Base-by-base conservation (phyloP, 306 rosid species). In the Cucurbita ficifolia region DNA sequence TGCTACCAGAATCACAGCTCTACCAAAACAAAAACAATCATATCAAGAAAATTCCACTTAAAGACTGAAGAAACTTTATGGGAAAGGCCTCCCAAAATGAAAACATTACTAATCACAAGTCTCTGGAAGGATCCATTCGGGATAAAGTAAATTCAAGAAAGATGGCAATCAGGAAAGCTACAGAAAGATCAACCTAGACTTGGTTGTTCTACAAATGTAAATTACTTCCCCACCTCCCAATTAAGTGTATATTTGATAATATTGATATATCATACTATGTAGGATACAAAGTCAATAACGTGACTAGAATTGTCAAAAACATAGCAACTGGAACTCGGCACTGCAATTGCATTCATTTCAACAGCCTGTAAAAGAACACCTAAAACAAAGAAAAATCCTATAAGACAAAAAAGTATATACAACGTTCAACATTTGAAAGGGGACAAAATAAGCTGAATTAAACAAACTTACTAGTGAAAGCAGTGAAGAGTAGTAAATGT, bases 251-350 rank as follows among this genome's bases (percentile, higher is more conserved):
- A 70, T 70, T 49, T 35, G 56, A 38, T 45, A 8, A 43, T 51
- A 29, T 29, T 29, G 33, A 45, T 36, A 63, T 38, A 84, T 65
- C 48, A 55, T 69, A 12, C 35, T 16, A 19, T 11, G 76, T 24
- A 84, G 96, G 96, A 90, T 90, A 90, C 98, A 75, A 90, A 94
- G 86, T 94, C 98, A 63, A 90, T 87, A 67, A 94, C 55, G 70
- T 82, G 97, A 82, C 98, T 94, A 35, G 97, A 83, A 73, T 94
- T 87, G 43, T 94, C 82, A 53, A 94, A 76, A 59, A 80, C 88
- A 70, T 89, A 94, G 88, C 98, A 94, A 68, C 82, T 89, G 78
- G 97, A 88, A 81, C 52, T 78, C 53, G 96, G 98, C 38, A 51
- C 75, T 42, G 77, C 75, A 79, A 94, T 54, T 9, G 98, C 86